A percentile compares a stretch with the other conserved stretches of the same genome.
These are phyloP conservation scores for Fusarium sambucinum DNA, from an alignment of 2,329 filamentous ascomycete species.

Conservation along the genomic window DNA sequence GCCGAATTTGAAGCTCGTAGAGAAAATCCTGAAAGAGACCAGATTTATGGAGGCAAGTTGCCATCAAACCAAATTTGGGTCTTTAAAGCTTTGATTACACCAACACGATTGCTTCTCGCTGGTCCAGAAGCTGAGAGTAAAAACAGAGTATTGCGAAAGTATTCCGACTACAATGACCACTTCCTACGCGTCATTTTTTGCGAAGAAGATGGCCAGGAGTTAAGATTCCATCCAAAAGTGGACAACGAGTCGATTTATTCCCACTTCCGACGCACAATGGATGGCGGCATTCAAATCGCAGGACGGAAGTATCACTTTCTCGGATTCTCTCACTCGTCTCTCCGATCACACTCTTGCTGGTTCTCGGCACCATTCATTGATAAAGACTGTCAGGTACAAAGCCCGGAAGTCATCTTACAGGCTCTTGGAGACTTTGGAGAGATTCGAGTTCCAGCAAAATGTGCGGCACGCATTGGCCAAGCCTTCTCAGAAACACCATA, in stretches of 20 bases:
- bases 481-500: slow-evolving; percentile 81
- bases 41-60: slow-evolving; percentile 46
- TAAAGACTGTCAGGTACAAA: slow-evolving; percentile 49
- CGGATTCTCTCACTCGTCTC: slow-evolving; percentile 83
- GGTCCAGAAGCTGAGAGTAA: slow-evolving; percentile 75
- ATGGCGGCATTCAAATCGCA: slow-evolving; percentile 71
- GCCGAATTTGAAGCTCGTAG: slow-evolving; percentile 56
- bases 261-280: slow-evolving; percentile 72
- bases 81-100: slow-evolving; percentile 70
- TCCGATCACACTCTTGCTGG: slow-evolving; percentile 79
- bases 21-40: slow-evolving; percentile 42
- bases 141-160: slow-evolving; percentile 79
- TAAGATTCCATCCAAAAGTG: slow-evolving; percentile 68
- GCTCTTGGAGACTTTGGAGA: slow-evolving; percentile 63
- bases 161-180: slow-evolving; percentile 67
- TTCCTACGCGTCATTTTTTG: slow-evolving; percentile 79
- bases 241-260: slow-evolving; percentile 62
- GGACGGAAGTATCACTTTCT: slow-evolving; percentile 74
- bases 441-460: slow-evolving; percentile 66
- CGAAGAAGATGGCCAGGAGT: slow-evolving; percentile 76
- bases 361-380: slow-evolving; percentile 63
- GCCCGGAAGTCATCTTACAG: slow-evolving; percentile 59
- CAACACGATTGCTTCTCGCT: slow-evolving; percentile 66
- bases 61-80: slow-evolving; percentile 61
- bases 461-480: slow-evolving; percentile 71